Evolutionary conservation across 306 rosid species (phyloP), one percentile per base, ranked within the genome.

Genomic region (Boehmeria nivea): DNA sequence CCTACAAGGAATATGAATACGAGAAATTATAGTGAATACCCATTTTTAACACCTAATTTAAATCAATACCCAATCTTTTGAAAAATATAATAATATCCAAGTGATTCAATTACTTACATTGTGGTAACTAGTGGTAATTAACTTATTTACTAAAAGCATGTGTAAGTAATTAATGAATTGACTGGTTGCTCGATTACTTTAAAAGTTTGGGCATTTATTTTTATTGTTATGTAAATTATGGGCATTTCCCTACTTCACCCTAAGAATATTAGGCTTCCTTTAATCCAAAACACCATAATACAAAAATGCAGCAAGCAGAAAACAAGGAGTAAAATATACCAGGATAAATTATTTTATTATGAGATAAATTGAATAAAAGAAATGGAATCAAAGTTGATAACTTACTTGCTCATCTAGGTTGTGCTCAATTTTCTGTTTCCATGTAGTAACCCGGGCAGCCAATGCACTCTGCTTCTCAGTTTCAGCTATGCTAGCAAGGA

Each of bases 401-500:
- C 59, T 75, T 72, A 87, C 99, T 85, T 87, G 96, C 59, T 91
- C 96, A 77, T 91, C 95, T 70, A 91, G 59, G 51, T 81, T 72
- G 61, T 76, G 72, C 79, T 91, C 99, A 67, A 91, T 78, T 65
- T 76, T 87, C 53, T 87, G 96, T 73, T 87, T 91, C 96, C 99
- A 87, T 24, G 85, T 75, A 21, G 93, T 82, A 60, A 91, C 94
- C 71, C 89, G 84, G 54, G 85, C 56, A 58, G 89, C 96, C 72
- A 87, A 74, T 78, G 81, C 96, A 33, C 89, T 82, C 63, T 85
- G 99, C 69, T 81, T 82, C 87, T 91, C 99, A 2, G 73, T 74
- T 77, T 91, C 81, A 28, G 94, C 86, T 54, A 91, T 85, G 83
- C 78, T 87, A 59, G 96, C 96, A 34, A 91, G 89, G 58, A 91